Conservation (phyloP, 2,329 filamentous ascomycete genomes). For the Hypoxylon sp. region DNA sequence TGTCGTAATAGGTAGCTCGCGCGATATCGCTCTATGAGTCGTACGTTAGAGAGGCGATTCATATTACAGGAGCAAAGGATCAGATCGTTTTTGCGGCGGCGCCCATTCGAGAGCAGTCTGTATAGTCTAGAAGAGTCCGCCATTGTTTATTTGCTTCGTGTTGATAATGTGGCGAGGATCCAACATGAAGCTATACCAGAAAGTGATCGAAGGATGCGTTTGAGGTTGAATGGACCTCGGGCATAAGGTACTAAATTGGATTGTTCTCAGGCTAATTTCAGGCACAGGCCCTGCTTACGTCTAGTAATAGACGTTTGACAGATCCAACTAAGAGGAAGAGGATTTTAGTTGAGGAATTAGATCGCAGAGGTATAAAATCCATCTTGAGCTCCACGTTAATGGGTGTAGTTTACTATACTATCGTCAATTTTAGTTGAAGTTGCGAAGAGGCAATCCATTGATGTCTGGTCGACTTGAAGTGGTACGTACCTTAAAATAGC, state of each 20-base stretch:
- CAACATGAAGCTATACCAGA: conserved; percentile 19
- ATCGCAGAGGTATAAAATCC: conserved; percentile 3
- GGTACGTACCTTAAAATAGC: neutral
- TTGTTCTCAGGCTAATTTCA: conserved; percentile 6
- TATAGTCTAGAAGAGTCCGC: conserved; percentile 15
- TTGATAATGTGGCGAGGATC: conserved; percentile 10
- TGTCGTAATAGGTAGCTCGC: conserved; percentile 14
- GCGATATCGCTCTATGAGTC: conserved; percentile 11
- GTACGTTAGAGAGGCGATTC: conserved; percentile 19
- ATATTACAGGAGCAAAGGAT: conserved; percentile 39
- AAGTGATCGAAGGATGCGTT: conserved; percentile 33
- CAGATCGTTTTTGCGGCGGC: conserved; percentile 10
- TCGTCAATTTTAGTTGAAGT: neutral
- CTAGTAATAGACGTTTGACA: neutral
- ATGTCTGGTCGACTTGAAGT: neutral
- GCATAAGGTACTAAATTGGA: neutral
- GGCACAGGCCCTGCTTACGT: neutral
- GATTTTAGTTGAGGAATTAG: conserved; percentile 1
- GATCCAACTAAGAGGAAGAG: conserved; percentile 2
- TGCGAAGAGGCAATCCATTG: neutral
- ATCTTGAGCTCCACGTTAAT: neutral
- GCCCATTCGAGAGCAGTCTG: neutral
- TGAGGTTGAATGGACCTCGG: conserved; percentile 22
- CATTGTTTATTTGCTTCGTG: conserved; percentile 26
- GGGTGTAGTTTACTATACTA: neutral